A percentile compares a stretch with the other conserved stretches of the same genome.
These are phyloP conservation scores for Thraustochytrium striatum DNA, from an alignment of 352 stramenopile genomes.

Conservation along the genomic window DNA sequence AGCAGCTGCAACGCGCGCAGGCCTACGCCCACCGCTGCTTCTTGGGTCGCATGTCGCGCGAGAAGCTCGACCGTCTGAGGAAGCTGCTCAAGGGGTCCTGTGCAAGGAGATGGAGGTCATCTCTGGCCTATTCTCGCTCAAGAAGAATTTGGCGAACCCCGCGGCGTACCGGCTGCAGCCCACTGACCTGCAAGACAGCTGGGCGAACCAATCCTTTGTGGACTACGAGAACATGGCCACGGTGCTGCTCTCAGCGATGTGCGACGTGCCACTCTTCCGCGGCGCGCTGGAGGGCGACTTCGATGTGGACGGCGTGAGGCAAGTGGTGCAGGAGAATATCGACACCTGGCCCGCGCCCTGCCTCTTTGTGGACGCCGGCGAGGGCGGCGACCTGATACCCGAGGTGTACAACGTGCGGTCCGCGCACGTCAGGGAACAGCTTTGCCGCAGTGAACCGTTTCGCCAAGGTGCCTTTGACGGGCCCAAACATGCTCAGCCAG, in stretches of 20 bases:
- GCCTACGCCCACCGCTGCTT: slow-evolving; percentile 28
- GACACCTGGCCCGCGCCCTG: slow-evolving; percentile 20
- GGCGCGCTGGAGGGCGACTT: slow-evolving; percentile 20
- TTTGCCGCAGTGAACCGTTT: slow-evolving; percentile 12
- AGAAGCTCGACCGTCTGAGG: slow-evolving; percentile 31
- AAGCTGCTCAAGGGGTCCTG: slow-evolving; percentile 47
- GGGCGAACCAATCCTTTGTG: slow-evolving; percentile 44
- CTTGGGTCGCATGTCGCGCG: slow-evolving; percentile 9
- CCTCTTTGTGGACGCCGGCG: slow-evolving; percentile 33
- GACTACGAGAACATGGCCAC: slow-evolving; percentile 49
- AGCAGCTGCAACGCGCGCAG: slow-evolving; percentile 18
- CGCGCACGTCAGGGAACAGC: slow-evolving; percentile 32
- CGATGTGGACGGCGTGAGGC: slow-evolving; percentile 9
- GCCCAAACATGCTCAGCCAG: slow-evolving; percentile 18
- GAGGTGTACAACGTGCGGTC: slow-evolving; percentile 25
- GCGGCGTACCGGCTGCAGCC: slow-evolving; percentile 21
- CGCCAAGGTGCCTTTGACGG: slow-evolving; percentile 1
- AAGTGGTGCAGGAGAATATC: slow-evolving; percentile 18
- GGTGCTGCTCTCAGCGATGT: slow-evolving; percentile 6
- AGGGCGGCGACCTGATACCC: slow-evolving; percentile 1
- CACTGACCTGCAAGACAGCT: slow-evolving; percentile 32
- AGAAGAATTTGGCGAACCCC: slow-evolving; percentile 22
- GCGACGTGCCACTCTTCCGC: slow-evolving; percentile 25
- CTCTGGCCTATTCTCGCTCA: slow-evolving; percentile 36
- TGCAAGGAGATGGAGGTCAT: slow-evolving; percentile 44